Conservation (phyloP, 1,284 basidiomycete genomes). For the Phellopilus nigrolimitatus region DNA sequence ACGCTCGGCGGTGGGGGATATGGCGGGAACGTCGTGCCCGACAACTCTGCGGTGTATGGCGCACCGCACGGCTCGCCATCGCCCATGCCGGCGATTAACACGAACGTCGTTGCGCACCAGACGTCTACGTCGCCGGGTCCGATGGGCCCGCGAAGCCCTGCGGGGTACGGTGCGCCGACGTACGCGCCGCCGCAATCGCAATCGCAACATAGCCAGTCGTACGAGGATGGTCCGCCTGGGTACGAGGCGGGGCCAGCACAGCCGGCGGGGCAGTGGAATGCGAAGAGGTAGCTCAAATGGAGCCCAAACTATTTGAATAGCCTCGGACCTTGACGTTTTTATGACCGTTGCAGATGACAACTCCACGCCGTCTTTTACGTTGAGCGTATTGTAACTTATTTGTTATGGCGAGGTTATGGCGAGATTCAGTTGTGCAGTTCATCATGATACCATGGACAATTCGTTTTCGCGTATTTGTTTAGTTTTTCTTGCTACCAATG, state of each 20-base stretch:
- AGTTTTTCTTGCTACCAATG: too few relatives aligned
- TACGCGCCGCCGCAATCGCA: constrained; percentile 31
- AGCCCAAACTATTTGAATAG: too few relatives aligned
- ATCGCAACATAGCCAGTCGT: constrained; percentile 29
- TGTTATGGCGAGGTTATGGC: too few relatives aligned
- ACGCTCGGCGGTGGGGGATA: constrained; percentile 57
- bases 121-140: background rate
- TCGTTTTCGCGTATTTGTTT: too few relatives aligned
- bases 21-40: constrained; percentile 41
- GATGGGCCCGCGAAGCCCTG: background rate
- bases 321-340: background rate
- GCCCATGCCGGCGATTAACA: constrained; percentile 24
- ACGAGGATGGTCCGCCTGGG: constrained; percentile 55
- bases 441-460: too few relatives aligned
- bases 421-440: too few relatives aligned
- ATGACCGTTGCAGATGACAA: too few relatives aligned
- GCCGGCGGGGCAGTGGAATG: background rate
- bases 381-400: too few relatives aligned
- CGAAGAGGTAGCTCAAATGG: too few relatives aligned
- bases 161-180: background rate
- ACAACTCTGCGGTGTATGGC: constrained; percentile 2
- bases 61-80: constrained; percentile 7
- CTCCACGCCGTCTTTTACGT: too few relatives aligned
- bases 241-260: constrained; percentile 45
- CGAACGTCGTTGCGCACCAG: background rate